Evolutionary conservation across 371 early-diverging fungal genomes (phyloP).

Genomic region (Syncephalastrum sp.): DNA sequence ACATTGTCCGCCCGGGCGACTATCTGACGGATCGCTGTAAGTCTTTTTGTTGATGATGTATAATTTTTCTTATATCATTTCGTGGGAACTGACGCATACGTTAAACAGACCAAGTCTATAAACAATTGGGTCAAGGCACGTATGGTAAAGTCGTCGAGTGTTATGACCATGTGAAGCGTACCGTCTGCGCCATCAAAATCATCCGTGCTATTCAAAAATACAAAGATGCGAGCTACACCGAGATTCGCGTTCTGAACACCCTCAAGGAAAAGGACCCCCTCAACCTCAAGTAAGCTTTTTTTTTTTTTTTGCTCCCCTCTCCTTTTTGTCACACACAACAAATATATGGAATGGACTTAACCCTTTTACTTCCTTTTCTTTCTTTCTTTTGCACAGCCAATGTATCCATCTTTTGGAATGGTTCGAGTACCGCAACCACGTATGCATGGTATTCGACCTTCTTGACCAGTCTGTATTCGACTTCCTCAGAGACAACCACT

Average conservation of each 20-base stretch:
- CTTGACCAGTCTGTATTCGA: conserved; percentile 89
- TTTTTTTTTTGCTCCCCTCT: not conserved
- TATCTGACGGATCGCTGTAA: conserved; percentile 76
- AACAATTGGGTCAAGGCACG: conserved; percentile 93
- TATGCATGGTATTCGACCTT: conserved; percentile 97
- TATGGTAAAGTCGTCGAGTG: conserved; percentile 96
- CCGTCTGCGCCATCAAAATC: conserved; percentile 75
- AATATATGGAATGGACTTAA: not conserved
- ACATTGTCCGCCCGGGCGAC: conserved; percentile 74
- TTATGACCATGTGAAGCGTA: conserved; percentile 65
- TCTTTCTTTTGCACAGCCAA: conserved; percentile 33
- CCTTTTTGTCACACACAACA: conserved; percentile 15
- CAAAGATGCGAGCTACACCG: conserved; percentile 88
- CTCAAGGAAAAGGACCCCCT: conserved; percentile 77
- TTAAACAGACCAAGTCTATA: conserved; percentile 72
- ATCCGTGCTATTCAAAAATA: conserved; percentile 94
- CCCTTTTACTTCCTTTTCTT: not conserved
- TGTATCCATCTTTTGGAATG: conserved; percentile 77
- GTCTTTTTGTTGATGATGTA: conserved; percentile 10
- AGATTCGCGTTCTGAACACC: conserved; percentile 82
- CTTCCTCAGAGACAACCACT: conserved; percentile 88
- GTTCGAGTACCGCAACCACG: conserved; percentile 90
- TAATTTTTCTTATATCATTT: conserved; percentile 1
- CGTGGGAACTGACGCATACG: no score
- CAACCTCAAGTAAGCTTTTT: conserved; percentile 16